A percentile compares a stretch with the other conserved stretches of the same genome.
These are phyloP conservation scores for Ormosia semicastrata DNA, from an alignment of 306 rosid genomes.

Conservation along the genomic window DNA sequence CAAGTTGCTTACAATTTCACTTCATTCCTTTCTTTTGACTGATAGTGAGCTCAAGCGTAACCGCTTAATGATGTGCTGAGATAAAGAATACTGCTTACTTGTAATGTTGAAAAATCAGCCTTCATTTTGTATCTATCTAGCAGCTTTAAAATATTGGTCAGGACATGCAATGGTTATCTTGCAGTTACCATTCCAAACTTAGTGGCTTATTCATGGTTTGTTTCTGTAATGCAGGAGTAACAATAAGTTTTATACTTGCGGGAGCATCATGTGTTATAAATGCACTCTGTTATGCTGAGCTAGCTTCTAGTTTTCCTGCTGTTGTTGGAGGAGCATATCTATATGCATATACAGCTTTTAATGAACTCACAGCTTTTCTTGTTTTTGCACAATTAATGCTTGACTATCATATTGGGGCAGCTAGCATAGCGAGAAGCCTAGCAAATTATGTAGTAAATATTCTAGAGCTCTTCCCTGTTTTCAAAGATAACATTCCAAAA, in stretches of 20 bases:
- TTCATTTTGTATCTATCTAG: neutral
- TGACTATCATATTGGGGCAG: slow-evolving; percentile 97
- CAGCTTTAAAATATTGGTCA: neutral
- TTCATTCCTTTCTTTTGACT: neutral
- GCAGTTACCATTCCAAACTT: neutral
- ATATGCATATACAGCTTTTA: slow-evolving; percentile 89
- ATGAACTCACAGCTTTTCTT: slow-evolving; percentile 93
- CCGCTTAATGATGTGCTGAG: neutral
- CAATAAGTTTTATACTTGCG: slow-evolving; percentile 77
- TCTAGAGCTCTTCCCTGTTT: slow-evolving; percentile 78
- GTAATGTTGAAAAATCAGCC: slow-evolving; percentile 8
- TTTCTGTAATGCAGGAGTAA: slow-evolving; percentile 70
- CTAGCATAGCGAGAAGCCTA: slow-evolving; percentile 93
- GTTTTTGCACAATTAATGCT: slow-evolving; percentile 92
- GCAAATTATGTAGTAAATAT: slow-evolving; percentile 74
- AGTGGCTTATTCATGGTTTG: slow-evolving; percentile 22
- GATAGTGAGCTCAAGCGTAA: neutral
- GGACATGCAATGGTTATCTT: neutral
- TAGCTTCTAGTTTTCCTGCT: slow-evolving; percentile 91
- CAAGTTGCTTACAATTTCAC: neutral
- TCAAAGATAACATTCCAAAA: slow-evolving; percentile 71
- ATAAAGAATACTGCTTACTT: neutral
- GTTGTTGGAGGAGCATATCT: slow-evolving; percentile 94
- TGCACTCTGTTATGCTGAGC: slow-evolving; percentile 94
- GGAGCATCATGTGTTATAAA: slow-evolving; percentile 88